Percentiles rank a stretch among this genome's conserved stretches.
Evolutionary conservation across 805 yeast genomes (phyloP).

Genomic region (Schwanniomyces sp.): DNA sequence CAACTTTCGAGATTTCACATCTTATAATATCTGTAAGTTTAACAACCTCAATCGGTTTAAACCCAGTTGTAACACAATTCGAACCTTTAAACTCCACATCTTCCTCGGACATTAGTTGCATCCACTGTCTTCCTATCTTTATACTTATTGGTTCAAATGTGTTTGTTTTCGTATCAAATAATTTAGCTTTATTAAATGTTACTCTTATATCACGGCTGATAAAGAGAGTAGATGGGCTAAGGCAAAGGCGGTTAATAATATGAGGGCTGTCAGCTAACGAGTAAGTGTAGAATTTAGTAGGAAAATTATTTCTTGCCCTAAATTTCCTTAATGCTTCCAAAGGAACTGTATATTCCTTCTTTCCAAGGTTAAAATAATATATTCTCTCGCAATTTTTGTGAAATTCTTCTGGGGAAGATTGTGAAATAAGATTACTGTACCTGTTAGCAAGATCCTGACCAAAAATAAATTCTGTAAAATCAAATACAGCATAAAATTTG

Average conservation of each 20-base stretch:
- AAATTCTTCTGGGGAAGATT: constrained; percentile 53
- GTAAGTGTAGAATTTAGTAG: constrained; percentile 25
- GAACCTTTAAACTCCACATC: constrained; percentile 16
- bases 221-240: constrained; percentile 32
- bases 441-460: constrained; percentile 17
- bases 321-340: constrained; percentile 20
- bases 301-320: constrained; percentile 15
- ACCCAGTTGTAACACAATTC: constrained; percentile 22
- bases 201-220: constrained; percentile 39
- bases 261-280: constrained; percentile 34
- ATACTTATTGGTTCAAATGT: constrained; percentile 59
- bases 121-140: constrained; percentile 66
- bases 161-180: constrained; percentile 49
- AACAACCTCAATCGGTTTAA: constrained; percentile 36
- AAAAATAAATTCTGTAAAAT: constrained; percentile 62
- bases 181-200: constrained; percentile 34
- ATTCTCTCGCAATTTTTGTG: constrained; percentile 52
- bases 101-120: constrained; percentile 50
- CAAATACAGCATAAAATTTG: constrained; percentile 61
- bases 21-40: constrained; percentile 31
- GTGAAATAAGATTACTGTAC: constrained; percentile 36
- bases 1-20: constrained; percentile 32
- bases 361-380: constrained; percentile 52
- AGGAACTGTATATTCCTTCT: constrained; percentile 18
- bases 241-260: constrained; percentile 33